Evolutionary conservation across 805 yeast genomes (phyloP).

Genomic region (Nakazawaea pomicola): DNA sequence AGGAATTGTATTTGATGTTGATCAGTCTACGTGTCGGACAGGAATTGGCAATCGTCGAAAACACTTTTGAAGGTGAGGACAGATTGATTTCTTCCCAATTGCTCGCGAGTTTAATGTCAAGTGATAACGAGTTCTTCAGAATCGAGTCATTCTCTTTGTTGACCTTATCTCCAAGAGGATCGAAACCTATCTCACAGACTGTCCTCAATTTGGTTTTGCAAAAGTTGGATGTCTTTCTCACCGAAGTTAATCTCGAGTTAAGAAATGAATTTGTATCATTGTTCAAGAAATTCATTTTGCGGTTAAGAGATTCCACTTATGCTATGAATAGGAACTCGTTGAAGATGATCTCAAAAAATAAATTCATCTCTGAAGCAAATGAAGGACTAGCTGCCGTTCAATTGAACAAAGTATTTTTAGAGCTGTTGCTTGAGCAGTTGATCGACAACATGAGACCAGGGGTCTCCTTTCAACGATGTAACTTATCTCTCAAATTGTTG

Average conservation of each 20-base stretch:
- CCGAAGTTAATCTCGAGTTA: conserved; percentile 63
- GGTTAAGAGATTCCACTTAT: conserved; percentile 68
- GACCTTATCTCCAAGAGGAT: conserved; percentile 55
- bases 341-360: conserved; percentile 32
- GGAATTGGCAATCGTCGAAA: conserved; percentile 45
- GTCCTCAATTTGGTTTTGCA: conserved; percentile 39
- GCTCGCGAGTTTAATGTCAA: conserved; percentile 39
- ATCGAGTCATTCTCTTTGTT: conserved; percentile 56
- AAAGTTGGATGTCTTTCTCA: conserved; percentile 45
- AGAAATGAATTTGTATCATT: conserved; percentile 62
- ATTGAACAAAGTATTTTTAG: conserved; percentile 33
- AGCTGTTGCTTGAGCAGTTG: conserved; percentile 31
- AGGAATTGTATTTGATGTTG: conserved; percentile 37
- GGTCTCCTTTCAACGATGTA: conserved; percentile 47
- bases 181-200: conserved; percentile 46
- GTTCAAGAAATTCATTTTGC: conserved; percentile 53
- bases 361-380: conserved; percentile 35
- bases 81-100: conserved; percentile 30
- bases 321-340: conserved; percentile 46
- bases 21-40: conserved; percentile 62
- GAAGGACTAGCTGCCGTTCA: conserved; percentile 25
- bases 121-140: conserved; percentile 36
- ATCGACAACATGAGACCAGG: conserved; percentile 46
- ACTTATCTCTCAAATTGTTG: conserved; percentile 45
- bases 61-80: conserved; percentile 36